These are phyloP conservation scores for Tolypocladium amazonense DNA, from an alignment of 2,329 filamentous ascomycete genomes.

Conservation along the genomic window DNA sequence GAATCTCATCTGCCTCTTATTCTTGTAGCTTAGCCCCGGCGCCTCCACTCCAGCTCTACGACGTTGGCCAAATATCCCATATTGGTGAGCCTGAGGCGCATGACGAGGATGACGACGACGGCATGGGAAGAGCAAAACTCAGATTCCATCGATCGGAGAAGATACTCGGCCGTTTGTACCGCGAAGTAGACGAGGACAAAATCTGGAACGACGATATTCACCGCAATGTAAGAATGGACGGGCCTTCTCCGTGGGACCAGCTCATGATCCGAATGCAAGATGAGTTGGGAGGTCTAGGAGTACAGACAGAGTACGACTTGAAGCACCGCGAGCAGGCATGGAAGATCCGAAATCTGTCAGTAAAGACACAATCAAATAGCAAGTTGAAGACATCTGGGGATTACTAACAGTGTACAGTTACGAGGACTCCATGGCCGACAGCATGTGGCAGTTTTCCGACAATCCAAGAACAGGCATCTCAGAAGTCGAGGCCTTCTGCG, in stretches of 20 bases:
- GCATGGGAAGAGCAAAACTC: conserved; percentile 31
- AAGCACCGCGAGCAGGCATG: conserved; percentile 24
- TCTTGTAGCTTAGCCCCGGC: conserved; percentile 32
- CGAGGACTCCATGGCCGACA: conserved; percentile 28
- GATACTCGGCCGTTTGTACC: conserved; percentile 59
- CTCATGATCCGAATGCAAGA: conserved; percentile 18
- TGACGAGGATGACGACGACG: conserved; percentile 27
- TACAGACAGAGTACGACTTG: conserved; percentile 20
- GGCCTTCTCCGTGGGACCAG: conserved; percentile 31
- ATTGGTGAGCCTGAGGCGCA: conserved; percentile 18
- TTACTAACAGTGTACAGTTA: conserved; percentile 25
- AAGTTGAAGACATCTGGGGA: no score
- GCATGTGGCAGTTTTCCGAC: conserved; percentile 34
- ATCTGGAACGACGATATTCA: conserved; percentile 47
- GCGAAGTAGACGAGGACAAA: conserved; percentile 59
- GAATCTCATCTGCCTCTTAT: not conserved
- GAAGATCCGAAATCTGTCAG: conserved; percentile 36
- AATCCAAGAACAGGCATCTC: conserved; percentile 31
- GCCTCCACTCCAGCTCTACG: conserved; percentile 31
- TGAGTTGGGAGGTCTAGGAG: conserved; percentile 7
- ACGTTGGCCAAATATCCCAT: conserved; percentile 31
- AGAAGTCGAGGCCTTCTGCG: conserved; percentile 45
- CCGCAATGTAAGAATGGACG: conserved; percentile 12
- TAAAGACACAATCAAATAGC: conserved; percentile 11
- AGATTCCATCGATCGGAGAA: conserved; percentile 59